Evolutionary conservation across 2,329 filamentous ascomycete species (phyloP).

Genomic region (Botrytis hyacinthi): DNA sequence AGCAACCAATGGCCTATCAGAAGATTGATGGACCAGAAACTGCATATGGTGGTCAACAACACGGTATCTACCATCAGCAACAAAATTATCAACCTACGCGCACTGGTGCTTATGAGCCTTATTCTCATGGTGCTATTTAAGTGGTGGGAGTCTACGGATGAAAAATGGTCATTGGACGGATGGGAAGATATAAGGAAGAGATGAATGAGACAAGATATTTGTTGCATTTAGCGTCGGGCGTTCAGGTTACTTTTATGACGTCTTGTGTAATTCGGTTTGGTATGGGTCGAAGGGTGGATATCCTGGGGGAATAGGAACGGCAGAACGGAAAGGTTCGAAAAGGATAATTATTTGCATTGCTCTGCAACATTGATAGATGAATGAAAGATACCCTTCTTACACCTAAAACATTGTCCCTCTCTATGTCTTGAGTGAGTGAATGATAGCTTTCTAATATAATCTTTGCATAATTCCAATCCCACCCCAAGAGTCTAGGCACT

Average conservation of each 20-base stretch:
- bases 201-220: not conserved
- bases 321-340: not conserved
- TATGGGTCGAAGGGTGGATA: not conserved
- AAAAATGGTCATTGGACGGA: not conserved
- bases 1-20: constrained; percentile 43
- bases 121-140: constrained; percentile 55
- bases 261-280: constrained; percentile 11
- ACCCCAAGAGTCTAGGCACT: not conserved
- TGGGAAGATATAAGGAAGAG: not conserved
- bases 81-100: constrained; percentile 36
- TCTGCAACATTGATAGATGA: not conserved
- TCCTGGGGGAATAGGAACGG: not conserved
- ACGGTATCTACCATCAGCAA: constrained; percentile 44
- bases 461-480: not conserved
- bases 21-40: constrained; percentile 44
- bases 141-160: not conserved
- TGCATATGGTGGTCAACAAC: constrained; percentile 38
- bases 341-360: constrained; percentile 1
- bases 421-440: not conserved
- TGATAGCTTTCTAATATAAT: not conserved
- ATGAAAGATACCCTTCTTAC: constrained; percentile 11
- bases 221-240: constrained; percentile 23
- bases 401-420: not conserved
- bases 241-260: constrained; percentile 9
- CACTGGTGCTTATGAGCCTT: constrained; percentile 61